Percentiles rank a stretch among this genome's conserved stretches.
These are phyloP conservation scores for Beauveria bassiana DNA, from an alignment of 2,329 filamentous ascomycete genomes.

Conservation along the genomic window DNA sequence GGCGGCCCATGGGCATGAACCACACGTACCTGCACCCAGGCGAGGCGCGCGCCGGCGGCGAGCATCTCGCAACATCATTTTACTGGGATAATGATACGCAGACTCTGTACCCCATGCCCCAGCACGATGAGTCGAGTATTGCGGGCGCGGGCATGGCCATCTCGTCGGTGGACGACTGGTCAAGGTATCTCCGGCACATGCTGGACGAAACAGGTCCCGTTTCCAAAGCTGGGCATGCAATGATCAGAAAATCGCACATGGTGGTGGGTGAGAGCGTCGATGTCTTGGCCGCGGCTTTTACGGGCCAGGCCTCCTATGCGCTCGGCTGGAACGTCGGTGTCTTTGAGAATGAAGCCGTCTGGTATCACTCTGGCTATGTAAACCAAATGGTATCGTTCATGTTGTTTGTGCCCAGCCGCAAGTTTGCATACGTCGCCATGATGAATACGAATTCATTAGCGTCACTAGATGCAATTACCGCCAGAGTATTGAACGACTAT, in stretches of 20 bases:
- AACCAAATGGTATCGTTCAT: constrained; percentile 19
- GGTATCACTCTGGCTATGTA: constrained; percentile 19
- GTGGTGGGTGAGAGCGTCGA: constrained; percentile 7
- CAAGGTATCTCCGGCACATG: constrained; percentile 26
- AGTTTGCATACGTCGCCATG: constrained; percentile 20
- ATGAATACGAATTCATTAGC: constrained; percentile 16
- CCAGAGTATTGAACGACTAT: constrained; percentile 19
- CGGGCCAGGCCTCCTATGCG: constrained; percentile 15
- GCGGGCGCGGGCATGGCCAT: constrained; percentile 37
- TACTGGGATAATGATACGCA: constrained; percentile 25
- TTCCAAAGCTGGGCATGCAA: constrained; percentile 18
- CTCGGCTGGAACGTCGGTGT: constrained; percentile 19
- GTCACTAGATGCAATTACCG: constrained; percentile 15
- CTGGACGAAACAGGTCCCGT: constrained; percentile 21
- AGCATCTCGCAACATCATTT: constrained; percentile 31
- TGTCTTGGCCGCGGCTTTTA: constrained; percentile 13
- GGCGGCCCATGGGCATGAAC: constrained; percentile 35
- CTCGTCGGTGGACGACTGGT: constrained; percentile 31
- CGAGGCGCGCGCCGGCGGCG: constrained; percentile 15
- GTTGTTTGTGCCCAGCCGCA: constrained; percentile 20
- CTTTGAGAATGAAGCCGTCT: constrained; percentile 18
- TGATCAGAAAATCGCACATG: constrained; percentile 20
- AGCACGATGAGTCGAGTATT: constrained; percentile 21
- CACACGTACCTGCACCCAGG: constrained; percentile 25
- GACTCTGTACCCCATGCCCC: constrained; percentile 19